Percentiles rank a stretch among this genome's conserved stretches.
Evolutionary conservation across 352 stramenopile species (phyloP).

Genomic region (Halophytophthora batemanensis): DNA sequence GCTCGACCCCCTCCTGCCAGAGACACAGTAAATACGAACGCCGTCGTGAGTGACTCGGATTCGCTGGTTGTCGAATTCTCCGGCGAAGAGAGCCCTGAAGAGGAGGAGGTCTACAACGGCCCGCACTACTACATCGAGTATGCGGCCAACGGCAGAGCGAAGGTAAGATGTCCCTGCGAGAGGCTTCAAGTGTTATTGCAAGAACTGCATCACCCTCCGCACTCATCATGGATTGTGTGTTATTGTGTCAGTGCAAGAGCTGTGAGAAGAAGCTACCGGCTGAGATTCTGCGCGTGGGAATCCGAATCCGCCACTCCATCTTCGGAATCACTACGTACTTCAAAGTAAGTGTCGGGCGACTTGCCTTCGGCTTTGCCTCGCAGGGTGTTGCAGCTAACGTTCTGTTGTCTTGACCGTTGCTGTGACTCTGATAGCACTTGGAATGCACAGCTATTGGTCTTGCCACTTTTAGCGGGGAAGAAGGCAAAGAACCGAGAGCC

Average conservation of each 20-base stretch:
- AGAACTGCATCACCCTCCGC: no score
- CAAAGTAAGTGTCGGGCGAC: slow-evolving; percentile 53
- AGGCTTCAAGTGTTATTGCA: neutral
- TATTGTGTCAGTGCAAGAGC: slow-evolving; percentile 57
- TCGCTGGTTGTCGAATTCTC: slow-evolving; percentile 29
- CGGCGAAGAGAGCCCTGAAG: slow-evolving; percentile 18
- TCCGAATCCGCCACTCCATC: slow-evolving; percentile 71
- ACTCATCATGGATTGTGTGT: slow-evolving; percentile 1
- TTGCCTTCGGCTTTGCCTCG: neutral
- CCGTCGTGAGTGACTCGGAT: slow-evolving; percentile 24
- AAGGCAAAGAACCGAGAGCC: slow-evolving; percentile 5
- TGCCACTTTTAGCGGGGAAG: slow-evolving; percentile 10
- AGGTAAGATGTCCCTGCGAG: slow-evolving; percentile 23
- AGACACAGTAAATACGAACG: slow-evolving; percentile 1
- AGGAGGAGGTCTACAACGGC: slow-evolving; percentile 41
- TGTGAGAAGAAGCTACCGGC: slow-evolving; percentile 63
- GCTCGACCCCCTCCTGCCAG: neutral
- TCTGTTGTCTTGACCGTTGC: slow-evolving; percentile 2
- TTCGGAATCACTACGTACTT: slow-evolving; percentile 81
- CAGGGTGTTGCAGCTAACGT: slow-evolving; percentile 1
- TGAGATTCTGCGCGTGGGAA: slow-evolving; percentile 44
- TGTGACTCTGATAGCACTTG: slow-evolving; percentile 22
- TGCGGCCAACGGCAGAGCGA: slow-evolving; percentile 46
- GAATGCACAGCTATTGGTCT: slow-evolving; percentile 27
- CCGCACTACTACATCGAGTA: slow-evolving; percentile 74